A percentile compares a stretch with the other conserved stretches of the same genome.
Conservation (phyloP, 768 basidiomycete species). For the Suillus cothurnatus region DNA sequence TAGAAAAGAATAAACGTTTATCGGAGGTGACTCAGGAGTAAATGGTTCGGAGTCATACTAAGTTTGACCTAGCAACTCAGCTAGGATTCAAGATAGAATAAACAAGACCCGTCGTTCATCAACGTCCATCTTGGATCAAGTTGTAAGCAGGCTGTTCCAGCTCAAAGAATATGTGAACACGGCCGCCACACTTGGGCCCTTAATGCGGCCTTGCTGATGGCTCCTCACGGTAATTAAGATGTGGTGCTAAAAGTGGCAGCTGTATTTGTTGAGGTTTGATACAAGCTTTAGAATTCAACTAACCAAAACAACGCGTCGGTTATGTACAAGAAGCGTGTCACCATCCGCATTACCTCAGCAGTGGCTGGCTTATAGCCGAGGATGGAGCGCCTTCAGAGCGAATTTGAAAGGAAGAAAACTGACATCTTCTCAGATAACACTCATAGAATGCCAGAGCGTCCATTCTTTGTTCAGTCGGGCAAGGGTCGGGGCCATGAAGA, state of each 20-base stretch:
- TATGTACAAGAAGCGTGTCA: conserved; percentile 5
- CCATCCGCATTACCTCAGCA: conserved; percentile 6
- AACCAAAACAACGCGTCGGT: conserved; percentile 30
- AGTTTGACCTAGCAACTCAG: not conserved
- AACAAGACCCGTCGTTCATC: not conserved
- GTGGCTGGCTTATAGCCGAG: conserved; percentile 2
- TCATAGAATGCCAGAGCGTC: conserved; percentile 28
- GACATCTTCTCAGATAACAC: conserved; percentile 18
- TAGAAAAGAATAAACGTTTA: not conserved
- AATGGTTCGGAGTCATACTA: not conserved
- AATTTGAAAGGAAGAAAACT: not conserved
- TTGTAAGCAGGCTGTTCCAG: not conserved
- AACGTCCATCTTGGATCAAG: not conserved
- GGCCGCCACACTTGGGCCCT: not conserved
- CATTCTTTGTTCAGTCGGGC: conserved; percentile 25
- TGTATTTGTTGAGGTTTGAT: conserved; percentile 23
- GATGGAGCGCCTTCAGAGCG: conserved; percentile 26
- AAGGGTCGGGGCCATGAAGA: conserved; percentile 29
- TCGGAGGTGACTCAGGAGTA: not conserved
- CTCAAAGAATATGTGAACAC: not conserved
- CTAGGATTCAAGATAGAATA: not conserved
- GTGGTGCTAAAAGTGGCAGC: not conserved
- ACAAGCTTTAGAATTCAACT: conserved; percentile 29
- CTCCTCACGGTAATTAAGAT: conserved; percentile 3
- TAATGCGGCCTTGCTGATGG: not conserved